Conservation (phyloP, 73 alveolate species). For the Paramecium primaurelia region DNA sequence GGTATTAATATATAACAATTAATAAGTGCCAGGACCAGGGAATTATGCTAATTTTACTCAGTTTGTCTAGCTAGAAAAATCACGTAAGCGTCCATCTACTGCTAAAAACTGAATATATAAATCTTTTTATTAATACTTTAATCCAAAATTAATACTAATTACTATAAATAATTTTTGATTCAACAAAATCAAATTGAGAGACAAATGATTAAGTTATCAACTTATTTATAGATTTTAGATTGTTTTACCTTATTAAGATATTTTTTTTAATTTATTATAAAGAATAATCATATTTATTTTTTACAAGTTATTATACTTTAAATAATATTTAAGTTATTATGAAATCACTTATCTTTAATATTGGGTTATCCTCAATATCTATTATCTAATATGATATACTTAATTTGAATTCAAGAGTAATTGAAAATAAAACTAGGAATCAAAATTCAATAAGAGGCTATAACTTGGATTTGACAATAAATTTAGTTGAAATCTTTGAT, state of each 20-base stretch:
- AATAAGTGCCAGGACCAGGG: constrained; percentile 33
- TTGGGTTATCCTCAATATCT: too few relatives aligned
- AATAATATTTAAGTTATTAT: too few relatives aligned
- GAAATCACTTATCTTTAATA: too few relatives aligned
- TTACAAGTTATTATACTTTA: neutral
- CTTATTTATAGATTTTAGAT: neutral
- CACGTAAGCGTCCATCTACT: neutral
- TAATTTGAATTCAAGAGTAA: neutral
- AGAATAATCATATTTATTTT: too few relatives aligned
- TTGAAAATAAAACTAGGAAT: neutral
- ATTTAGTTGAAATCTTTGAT: neutral
- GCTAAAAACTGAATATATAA: neutral
- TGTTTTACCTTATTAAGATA: neutral
- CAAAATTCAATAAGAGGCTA: neutral
- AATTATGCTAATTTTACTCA: neutral
- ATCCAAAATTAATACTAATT: neutral
- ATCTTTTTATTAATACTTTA: neutral
- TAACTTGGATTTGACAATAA: neutral
- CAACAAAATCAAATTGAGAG: neutral
- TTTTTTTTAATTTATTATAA: too few relatives aligned
- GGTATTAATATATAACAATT: neutral
- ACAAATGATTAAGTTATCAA: neutral
- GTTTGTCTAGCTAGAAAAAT: neutral
- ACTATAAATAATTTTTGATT: neutral
- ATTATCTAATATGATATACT: too few relatives aligned